These are phyloP conservation scores for Sclerotinia sclerotiorum DNA, from an alignment of 2,329 filamentous ascomycete genomes.

Conservation along the genomic window DNA sequence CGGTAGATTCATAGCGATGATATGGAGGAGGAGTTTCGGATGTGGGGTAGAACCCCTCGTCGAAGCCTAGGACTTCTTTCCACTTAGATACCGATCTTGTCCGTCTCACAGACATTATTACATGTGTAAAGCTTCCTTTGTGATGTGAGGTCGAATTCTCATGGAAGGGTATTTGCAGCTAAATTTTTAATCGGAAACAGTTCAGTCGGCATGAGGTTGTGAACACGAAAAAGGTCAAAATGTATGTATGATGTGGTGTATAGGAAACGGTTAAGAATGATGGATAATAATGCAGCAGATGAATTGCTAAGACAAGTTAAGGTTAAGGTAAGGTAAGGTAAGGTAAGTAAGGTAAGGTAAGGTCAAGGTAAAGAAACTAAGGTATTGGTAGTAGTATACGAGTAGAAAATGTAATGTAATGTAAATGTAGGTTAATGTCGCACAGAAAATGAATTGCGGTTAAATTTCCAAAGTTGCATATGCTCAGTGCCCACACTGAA, in stretches of 20 bases:
- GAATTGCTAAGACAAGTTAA: neutral
- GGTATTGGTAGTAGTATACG: neutral
- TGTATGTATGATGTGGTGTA: constrained; percentile 15
- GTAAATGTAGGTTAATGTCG: constrained; percentile 10
- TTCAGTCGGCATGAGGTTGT: constrained; percentile 7
- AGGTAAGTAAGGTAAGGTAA: neutral
- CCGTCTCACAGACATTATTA: constrained; percentile 27
- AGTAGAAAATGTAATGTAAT: constrained; percentile 4
- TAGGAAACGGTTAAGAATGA: constrained; percentile 6
- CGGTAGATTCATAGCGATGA: constrained; percentile 22
- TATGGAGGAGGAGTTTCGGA: constrained; percentile 23
- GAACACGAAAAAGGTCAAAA: neutral
- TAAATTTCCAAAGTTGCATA: constrained; percentile 11
- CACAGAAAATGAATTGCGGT: constrained; percentile 11
- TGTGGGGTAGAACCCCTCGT: constrained; percentile 30
- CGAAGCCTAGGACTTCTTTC: constrained; percentile 39
- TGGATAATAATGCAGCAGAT: neutral
- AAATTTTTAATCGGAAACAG: neutral
- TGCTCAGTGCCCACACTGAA: constrained; percentile 9
- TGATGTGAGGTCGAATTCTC: neutral
- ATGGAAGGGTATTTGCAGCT: neutral
- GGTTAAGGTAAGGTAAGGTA: too few relatives aligned
- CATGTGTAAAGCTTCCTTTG: neutral
- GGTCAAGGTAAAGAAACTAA: neutral
- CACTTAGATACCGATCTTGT: constrained; percentile 35